Conservation (phyloP, 2,329 filamentous ascomycete genomes). For the Botrytis paeoniae region DNA sequence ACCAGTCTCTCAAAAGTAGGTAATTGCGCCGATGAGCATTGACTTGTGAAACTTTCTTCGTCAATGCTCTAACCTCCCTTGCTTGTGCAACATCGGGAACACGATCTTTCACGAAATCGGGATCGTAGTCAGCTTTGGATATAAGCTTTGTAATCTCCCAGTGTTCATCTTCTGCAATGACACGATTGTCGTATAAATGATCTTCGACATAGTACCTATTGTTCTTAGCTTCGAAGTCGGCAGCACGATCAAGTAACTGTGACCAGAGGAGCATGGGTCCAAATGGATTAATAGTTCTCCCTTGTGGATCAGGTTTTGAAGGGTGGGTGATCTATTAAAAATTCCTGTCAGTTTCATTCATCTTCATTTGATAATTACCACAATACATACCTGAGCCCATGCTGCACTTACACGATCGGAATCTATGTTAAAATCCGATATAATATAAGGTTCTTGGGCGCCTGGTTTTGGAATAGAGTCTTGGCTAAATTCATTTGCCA, state of each 20-base stretch:
- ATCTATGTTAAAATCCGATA: slow-evolving; percentile 12
- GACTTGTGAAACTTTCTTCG: slow-evolving; percentile 21
- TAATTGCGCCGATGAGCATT: slow-evolving; percentile 24
- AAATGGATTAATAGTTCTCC: background rate
- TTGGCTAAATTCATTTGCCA: slow-evolving; percentile 3
- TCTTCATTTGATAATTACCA: background rate
- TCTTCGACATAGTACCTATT: slow-evolving; percentile 25
- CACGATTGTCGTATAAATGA: slow-evolving; percentile 20
- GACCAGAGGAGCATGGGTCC: background rate
- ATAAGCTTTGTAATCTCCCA: background rate
- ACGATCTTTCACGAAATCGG: background rate
- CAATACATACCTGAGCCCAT: slow-evolving; percentile 7
- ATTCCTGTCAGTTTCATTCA: background rate
- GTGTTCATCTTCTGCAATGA: slow-evolving; percentile 24
- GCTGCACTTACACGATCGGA: background rate
- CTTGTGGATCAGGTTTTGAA: background rate
- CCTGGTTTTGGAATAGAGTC: background rate
- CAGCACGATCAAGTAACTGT: slow-evolving; percentile 31
- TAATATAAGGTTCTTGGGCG: background rate
- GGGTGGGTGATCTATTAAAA: slow-evolving; percentile 5
- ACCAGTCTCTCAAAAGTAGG: slow-evolving; percentile 26
- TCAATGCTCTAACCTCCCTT: background rate
- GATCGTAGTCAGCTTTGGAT: background rate
- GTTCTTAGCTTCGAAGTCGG: slow-evolving; percentile 32
- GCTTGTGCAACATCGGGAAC: background rate